Base-by-base conservation (phyloP, 1,139 yeast genomes). In the Lodderomyces margitis region DNA sequence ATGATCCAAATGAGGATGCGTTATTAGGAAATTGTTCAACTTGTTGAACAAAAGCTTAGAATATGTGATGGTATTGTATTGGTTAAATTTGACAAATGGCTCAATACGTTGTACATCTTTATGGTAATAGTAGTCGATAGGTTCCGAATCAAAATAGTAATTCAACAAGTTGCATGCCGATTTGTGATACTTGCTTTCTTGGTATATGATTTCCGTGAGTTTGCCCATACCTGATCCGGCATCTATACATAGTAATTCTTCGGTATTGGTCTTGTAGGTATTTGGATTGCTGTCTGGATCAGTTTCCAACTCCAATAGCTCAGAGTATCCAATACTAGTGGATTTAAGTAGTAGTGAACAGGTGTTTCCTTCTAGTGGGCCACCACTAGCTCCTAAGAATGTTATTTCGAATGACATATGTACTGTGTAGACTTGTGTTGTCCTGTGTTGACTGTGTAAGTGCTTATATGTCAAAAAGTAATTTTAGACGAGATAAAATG, bases 1-100 rank as follows among this genome's bases (percentile, higher is more conserved):
- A 58, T 89, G 97, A 59, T 89, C 97, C 41, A 88, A 58, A 60
- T 89, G 97, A 0, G 94, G 80, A 61, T 89, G 97, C 1, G 96
- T 80, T 30, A 89, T 73, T 39, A 86, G 71, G 46, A 78, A 78
- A 24, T 73, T 67, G 19, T 59, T 47, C 14, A 75, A 50, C n/a
- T 62, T 53, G 17, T 66, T 57, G 45, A 70, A 63, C 5, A 81
- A 58, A 17, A 47, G 37, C 41, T 57, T 56, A 11, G 71, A 40
- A 37, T 46, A 42, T 19, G 38, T 36, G 12, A 48, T 34, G 6
- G 48, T 17, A 28, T 34, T 38, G 14, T 37, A 25, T 5, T 41
- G 40, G 8, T 37, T 34, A 28, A 66, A 50, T 10, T 42, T 33
- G 37, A 43, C 43, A 47, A 70, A 70, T 9, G 77, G 76, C n/a